Percentiles rank a stretch among this genome's conserved stretches.
phyloP scores from a whole-genome alignment of 305 asterid genomes.

The Plantago lanceolata region DNA sequence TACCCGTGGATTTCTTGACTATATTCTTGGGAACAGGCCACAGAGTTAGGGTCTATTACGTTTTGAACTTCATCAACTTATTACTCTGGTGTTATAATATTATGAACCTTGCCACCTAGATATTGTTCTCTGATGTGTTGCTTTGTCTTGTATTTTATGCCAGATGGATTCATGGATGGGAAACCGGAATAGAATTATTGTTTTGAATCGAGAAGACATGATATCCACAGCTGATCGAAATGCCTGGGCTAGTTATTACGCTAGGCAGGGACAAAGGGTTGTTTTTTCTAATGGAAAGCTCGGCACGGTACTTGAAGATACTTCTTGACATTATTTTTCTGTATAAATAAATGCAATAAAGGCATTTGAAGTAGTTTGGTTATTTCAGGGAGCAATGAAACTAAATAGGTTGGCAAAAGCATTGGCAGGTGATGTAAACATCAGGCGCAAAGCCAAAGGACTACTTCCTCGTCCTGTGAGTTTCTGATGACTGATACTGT shows the following conservation, averaged over 20 bases:
- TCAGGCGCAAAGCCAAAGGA: conserved; percentile 80
- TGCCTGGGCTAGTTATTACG: conserved; percentile 92
- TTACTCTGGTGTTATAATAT: not conserved
- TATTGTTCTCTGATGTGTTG: not conserved
- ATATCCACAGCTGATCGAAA: conserved; percentile 79
- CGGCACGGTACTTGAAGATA: conserved; percentile 56
- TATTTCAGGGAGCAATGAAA: conserved; percentile 74
- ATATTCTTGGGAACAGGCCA: not conserved
- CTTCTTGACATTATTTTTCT: conserved; percentile 1
- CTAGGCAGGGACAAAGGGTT: conserved; percentile 74
- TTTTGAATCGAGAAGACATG: conserved; percentile 94
- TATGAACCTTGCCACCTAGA: too few species aligned
- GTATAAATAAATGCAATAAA: not conserved
- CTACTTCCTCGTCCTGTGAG: conserved; percentile 94
- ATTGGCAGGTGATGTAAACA: conserved; percentile 69
- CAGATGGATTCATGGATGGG: conserved; percentile 96
- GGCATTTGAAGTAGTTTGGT: conserved; percentile 22
- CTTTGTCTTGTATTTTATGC: conserved; percentile 25
- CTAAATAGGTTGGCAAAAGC: conserved; percentile 73
- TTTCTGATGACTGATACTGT: conserved; percentile 24
- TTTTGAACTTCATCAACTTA: not conserved
- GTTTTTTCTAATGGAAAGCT: conserved; percentile 77
- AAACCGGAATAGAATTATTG: conserved; percentile 77
- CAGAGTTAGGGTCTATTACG: too few species aligned
- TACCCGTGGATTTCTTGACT: not conserved